These are phyloP conservation scores for Yamagishiella unicocca DNA, from an alignment of 139 green algal species.

Conservation along the genomic window DNA sequence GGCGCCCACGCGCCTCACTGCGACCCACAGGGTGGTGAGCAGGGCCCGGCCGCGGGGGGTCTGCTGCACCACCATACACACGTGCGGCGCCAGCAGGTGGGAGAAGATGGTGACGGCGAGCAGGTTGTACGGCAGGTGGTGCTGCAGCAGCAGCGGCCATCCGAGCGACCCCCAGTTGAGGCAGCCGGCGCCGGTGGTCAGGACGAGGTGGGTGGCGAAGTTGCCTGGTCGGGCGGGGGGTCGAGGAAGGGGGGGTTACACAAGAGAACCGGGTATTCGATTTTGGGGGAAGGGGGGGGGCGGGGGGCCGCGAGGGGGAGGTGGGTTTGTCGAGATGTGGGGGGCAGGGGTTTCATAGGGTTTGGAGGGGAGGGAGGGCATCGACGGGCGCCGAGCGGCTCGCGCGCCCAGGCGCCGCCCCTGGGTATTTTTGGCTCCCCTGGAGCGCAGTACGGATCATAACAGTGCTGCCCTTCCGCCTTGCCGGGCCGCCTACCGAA, in stretches of 20 bases:
- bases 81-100: background rate
- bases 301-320: background rate
- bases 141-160: slow-evolving; percentile 26
- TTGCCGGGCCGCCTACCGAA: no score
- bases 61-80: background rate
- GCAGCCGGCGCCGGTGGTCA: slow-evolving; percentile 16
- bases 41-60: background rate
- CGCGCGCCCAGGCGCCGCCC: no score
- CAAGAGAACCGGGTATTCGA: no score
- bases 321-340: no score
- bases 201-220: background rate
- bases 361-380: no score
- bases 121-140: slow-evolving; percentile 29
- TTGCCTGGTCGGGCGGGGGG: background rate
- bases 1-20: background rate
- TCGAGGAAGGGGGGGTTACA: background rate
- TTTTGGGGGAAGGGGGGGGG: background rate
- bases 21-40: background rate
- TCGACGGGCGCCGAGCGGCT: no score
- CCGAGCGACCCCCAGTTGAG: slow-evolving; percentile 15
- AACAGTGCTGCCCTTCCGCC: no score
- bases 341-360: no score
- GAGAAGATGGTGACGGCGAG: background rate
- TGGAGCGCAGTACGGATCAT: no score
- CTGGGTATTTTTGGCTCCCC: no score